These are phyloP conservation scores for Scutellaria galericulata DNA, from an alignment of 257 asterid species.

Conservation along the genomic window DNA sequence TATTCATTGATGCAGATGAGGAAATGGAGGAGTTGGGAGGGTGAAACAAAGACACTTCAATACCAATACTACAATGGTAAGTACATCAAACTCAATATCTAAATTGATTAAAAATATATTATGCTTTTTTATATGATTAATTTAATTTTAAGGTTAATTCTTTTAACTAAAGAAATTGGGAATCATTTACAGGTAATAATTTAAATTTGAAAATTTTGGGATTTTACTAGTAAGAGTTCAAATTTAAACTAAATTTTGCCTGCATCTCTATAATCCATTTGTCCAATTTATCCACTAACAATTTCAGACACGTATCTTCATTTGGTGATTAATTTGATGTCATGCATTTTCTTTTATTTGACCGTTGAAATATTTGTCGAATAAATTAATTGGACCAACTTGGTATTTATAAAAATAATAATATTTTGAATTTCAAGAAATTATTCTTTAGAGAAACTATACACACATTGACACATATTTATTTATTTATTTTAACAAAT, in stretches of 20 bases:
- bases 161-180: neutral
- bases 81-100: neutral
- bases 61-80: slow-evolving; percentile 65
- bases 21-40: slow-evolving; percentile 81
- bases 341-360: neutral
- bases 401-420: neutral
- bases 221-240: neutral
- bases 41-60: slow-evolving; percentile 67
- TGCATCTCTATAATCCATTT: neutral
- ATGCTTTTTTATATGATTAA: neutral
- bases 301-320: slow-evolving; percentile 43
- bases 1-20: slow-evolving; percentile 57
- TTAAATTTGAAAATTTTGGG: no score
- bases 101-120: no score
- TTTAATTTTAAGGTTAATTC: no score
- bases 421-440: neutral
- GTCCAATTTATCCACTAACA: slow-evolving; percentile 24
- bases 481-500: neutral
- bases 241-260: neutral
- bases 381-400: neutral
- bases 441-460: no score
- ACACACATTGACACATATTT: neutral
- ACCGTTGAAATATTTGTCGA: neutral
- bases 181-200: no score
- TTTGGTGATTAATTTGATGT: neutral